phyloP scores from a whole-genome alignment of 2,329 filamentous ascomycete genomes.

The Ophiostoma sp. region DNA sequence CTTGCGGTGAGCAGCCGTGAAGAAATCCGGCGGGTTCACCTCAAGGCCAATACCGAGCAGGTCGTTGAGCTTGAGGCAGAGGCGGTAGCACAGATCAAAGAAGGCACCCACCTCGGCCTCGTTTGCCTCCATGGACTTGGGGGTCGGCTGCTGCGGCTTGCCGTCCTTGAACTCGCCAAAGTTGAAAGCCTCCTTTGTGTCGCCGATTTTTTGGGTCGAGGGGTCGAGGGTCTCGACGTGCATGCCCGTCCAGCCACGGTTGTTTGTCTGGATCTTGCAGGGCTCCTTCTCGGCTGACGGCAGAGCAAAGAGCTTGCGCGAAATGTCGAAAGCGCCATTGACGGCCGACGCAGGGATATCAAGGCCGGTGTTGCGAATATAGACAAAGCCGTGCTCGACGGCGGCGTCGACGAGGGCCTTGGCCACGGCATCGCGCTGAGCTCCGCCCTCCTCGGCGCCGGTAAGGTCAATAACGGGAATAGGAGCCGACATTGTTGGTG shows the following conservation, averaged over 20 bases:
- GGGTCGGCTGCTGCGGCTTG: constrained; percentile 72
- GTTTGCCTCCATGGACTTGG: constrained; percentile 54
- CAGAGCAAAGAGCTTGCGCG: constrained; percentile 64
- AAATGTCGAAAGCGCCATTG: constrained; percentile 66
- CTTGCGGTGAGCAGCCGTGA: constrained; percentile 47
- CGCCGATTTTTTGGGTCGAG: constrained; percentile 70
- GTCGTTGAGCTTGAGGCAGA: constrained; percentile 67
- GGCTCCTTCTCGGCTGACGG: constrained; percentile 65
- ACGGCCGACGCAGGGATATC: constrained; percentile 64
- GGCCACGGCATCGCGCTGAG: constrained; percentile 44
- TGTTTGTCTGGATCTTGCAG: constrained; percentile 73
- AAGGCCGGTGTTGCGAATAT: constrained; percentile 68
- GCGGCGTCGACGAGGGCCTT: constrained; percentile 74
- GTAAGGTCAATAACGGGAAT: constrained; percentile 85
- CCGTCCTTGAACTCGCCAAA: constrained; percentile 69
- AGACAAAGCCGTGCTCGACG: constrained; percentile 80
- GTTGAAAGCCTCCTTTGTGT: constrained; percentile 96
- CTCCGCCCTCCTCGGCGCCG: constrained; percentile 42
- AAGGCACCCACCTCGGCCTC: constrained; percentile 62
- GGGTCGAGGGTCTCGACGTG: constrained; percentile 85
- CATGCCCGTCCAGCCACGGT: constrained; percentile 85
- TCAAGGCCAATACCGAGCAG: constrained; percentile 74
- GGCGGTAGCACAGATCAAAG: constrained; percentile 61
- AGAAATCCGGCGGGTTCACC: constrained; percentile 49
- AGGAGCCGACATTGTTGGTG: constrained; percentile 34